Conservation (phyloP, 78 protist species). For the Dictyostelium firmibasis region DNA sequence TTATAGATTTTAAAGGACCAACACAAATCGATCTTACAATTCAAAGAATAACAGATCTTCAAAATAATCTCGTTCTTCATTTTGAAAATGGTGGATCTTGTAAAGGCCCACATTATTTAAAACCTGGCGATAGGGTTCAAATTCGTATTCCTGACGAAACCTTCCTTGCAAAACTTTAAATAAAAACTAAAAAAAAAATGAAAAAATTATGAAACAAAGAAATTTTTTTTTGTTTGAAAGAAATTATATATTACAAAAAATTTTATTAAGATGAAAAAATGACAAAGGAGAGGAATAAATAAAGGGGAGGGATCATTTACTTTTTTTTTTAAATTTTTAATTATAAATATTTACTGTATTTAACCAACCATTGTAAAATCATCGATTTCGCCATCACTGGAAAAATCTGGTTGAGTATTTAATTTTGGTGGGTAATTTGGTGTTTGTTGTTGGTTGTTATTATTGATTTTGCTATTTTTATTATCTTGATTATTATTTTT, state of each 20-base stretch:
- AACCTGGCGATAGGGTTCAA: not conserved
- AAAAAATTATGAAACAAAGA: no score
- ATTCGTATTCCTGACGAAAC: slow-evolving; percentile 49
- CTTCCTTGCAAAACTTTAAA: not conserved
- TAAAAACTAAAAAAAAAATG: not conserved
- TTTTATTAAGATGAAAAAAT: no score
- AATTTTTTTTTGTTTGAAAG: no score
- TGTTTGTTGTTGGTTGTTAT: not conserved
- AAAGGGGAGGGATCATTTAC: not conserved
- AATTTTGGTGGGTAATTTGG: not conserved
- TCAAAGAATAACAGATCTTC: not conserved
- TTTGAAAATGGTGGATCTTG: slow-evolving; percentile 46
- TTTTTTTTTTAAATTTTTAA: not conserved
- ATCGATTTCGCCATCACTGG: slow-evolving; percentile 33
- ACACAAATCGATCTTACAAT: not conserved
- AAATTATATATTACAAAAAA: not conserved
- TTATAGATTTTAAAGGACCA: slow-evolving; percentile 55
- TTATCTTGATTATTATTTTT: not conserved
- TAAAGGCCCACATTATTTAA: slow-evolving; percentile 27
- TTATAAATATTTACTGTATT: no score
- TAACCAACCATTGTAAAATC: slow-evolving; percentile 45
- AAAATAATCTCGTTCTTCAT: not conserved
- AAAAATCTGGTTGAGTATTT: not conserved
- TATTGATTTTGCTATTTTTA: not conserved
- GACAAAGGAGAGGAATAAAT: no score